A percentile compares a stretch with the other conserved stretches of the same genome.
Evolutionary conservation across 1,284 basidiomycete genomes (phyloP).

Genomic region (Athelia sp.): DNA sequence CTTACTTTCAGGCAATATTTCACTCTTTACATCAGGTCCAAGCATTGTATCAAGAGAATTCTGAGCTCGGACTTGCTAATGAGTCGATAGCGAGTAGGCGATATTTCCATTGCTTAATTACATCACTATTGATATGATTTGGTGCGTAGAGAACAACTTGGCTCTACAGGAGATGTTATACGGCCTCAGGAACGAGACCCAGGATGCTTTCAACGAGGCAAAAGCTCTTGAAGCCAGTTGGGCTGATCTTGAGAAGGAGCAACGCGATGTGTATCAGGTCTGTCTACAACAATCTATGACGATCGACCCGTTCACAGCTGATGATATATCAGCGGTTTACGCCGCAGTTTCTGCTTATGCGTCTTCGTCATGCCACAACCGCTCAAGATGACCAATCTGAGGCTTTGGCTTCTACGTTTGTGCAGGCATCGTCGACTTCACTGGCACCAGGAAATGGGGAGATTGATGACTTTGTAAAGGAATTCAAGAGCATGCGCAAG

Average conservation of each 20-base stretch:
- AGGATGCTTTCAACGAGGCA: slow-evolving; percentile 82
- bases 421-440: slow-evolving; percentile 47
- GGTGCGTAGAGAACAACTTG: slow-evolving; percentile 64
- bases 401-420: slow-evolving; percentile 72
- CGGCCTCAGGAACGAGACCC: slow-evolving; percentile 70
- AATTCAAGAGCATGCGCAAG: slow-evolving; percentile 84
- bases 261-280: slow-evolving; percentile 84
- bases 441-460: slow-evolving; percentile 38
- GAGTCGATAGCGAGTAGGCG: slow-evolving; percentile 77
- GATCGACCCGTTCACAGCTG: background rate
- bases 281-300: slow-evolving; percentile 18
- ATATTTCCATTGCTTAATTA: slow-evolving; percentile 3
- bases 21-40: slow-evolving; percentile 74
- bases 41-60: slow-evolving; percentile 67
- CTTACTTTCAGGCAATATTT: slow-evolving; percentile 84
- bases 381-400: slow-evolving; percentile 89
- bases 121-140: slow-evolving; percentile 5
- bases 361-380: slow-evolving; percentile 79
- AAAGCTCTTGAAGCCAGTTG: slow-evolving; percentile 75
- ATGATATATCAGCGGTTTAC: slow-evolving; percentile 62
- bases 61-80: slow-evolving; percentile 77
- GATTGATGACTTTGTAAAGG: slow-evolving; percentile 81
- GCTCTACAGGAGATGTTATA: slow-evolving; percentile 71
- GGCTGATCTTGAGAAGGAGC: slow-evolving; percentile 82
- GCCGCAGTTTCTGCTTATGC: slow-evolving; percentile 81